Conservation (phyloP, 23 red algal genomes). For the Pyropia haitanensis region DNA sequence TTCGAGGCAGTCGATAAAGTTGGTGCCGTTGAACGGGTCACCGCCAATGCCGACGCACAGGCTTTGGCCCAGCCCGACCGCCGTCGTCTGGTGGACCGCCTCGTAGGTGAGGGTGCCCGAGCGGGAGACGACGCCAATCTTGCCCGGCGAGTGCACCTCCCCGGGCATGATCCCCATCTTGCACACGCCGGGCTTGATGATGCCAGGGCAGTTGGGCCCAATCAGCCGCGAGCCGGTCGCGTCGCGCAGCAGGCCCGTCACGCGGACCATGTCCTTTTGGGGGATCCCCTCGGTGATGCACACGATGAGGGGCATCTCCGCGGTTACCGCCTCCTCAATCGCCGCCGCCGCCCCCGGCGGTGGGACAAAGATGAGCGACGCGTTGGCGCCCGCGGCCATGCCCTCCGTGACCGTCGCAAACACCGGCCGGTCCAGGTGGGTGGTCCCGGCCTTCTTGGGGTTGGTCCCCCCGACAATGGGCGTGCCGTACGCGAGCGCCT, state of each 20-base stretch:
- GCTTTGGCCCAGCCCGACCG: constrained; percentile 72
- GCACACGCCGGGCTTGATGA: constrained; percentile 83
- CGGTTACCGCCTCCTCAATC: constrained; percentile 92
- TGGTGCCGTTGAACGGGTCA: constrained; percentile 98
- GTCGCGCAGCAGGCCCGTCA: constrained; percentile 56
- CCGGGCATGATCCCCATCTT: constrained; percentile 99
- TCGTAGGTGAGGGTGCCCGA: constrained; percentile 99
- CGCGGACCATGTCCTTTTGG: constrained; percentile 94
- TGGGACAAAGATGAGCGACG: constrained; percentile 88
- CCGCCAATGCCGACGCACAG: constrained; percentile 93
- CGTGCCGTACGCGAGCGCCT: constrained; percentile 91
- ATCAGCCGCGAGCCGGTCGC: constrained; percentile 69
- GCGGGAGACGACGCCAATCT: constrained; percentile 88
- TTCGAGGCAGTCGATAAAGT: constrained; percentile 97
- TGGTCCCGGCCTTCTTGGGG: constrained; percentile 75
- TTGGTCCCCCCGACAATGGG: constrained; percentile 85
- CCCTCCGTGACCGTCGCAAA: constrained; percentile 89
- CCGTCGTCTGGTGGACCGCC: constrained; percentile 90
- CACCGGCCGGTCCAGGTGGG: constrained; percentile 84
- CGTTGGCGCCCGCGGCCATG: constrained; percentile 64
- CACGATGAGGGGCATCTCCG: constrained; percentile 89
- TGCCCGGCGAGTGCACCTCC: constrained; percentile 61
- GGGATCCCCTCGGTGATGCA: constrained; percentile 98
- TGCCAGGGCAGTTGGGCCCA: constrained; percentile 97
- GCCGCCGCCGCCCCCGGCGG: constrained; percentile 80